phyloP scores from a whole-genome alignment of 306 rosid genomes.

The Gastrolobium bilobum region DNA sequence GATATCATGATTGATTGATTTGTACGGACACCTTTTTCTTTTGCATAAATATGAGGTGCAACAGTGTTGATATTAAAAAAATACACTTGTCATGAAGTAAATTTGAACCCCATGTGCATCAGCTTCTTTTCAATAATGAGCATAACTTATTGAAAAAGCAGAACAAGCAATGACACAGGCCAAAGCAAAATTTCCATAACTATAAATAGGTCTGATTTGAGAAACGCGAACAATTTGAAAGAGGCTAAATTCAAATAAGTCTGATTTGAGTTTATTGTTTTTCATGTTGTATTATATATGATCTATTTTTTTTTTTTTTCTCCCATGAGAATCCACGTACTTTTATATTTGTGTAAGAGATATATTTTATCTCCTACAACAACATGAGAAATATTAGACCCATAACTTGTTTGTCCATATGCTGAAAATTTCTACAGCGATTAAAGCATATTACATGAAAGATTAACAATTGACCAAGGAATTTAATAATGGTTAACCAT shows the following conservation, averaged over 20 bases:
- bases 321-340: too few relatives aligned
- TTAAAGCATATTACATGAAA: not conserved
- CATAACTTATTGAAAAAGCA: not conserved
- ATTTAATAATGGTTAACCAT: not conserved
- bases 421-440: too few relatives aligned
- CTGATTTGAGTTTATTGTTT: too few relatives aligned
- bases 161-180: constrained; percentile 1
- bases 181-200: constrained; percentile 3
- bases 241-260: not conserved
- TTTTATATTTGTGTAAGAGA: too few relatives aligned
- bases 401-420: too few relatives aligned
- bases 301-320: too few relatives aligned
- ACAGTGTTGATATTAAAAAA: not conserved
- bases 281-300: too few relatives aligned
- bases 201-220: constrained; percentile 29
- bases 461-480: not conserved
- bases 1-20: not conserved
- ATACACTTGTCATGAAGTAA: constrained; percentile 21
- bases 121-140: not conserved
- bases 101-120: not conserved
- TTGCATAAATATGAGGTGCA: constrained; percentile 33
- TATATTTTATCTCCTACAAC: too few relatives aligned
- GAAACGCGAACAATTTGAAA: constrained; percentile 1
- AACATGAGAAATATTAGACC: too few relatives aligned
- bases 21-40: constrained; percentile 18